Base-by-base conservation (phyloP, 2,329 filamentous ascomycete species). In the Orbilia oligospora region DNA sequence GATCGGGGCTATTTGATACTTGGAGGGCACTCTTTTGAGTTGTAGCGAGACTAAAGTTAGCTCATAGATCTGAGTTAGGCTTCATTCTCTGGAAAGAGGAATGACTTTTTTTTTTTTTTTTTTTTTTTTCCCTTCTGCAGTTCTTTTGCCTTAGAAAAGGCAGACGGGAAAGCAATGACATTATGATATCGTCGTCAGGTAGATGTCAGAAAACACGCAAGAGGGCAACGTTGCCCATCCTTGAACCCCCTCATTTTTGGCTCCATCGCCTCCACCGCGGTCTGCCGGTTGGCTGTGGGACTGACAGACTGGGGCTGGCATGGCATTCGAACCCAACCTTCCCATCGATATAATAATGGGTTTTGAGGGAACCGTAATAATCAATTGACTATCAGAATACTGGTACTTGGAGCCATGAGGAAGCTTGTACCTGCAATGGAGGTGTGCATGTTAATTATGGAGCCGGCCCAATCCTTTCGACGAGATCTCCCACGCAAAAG, bases 231-330 rank as follows among this genome's bases (percentile, higher is more conserved):
- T 72, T 72, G 68, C 68, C 63, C 56, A 61, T 51, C 72, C 36
- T 46, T 53, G 33, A 69, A 66, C 20, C 48, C 56, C 44, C 53
- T 55, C 55, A 33, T 41, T 70, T 61, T 55, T 66, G 24, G 46
- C 41, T 44, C 68, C 56, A 61, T 63, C 66, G 72, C 66, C 51
- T 71, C 61, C 64, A 68, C 75, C 75, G 68, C 55, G 27, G 68
- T 66, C 36, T 72, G 75, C 75, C 75, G 75, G 68, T 72, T 71
- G 75, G 75, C 75, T 78, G 75, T 78, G 68, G 75, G 68, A 72
- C 68, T 72, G 75, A 78, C 75, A 72, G 73, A 67, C 73, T 71
- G 68, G 73, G 75, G 75, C 51, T 44, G 56, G 63, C 72, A 66
- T 56, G 69, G 56, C 70, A 67, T 61, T 56, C 44, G 67, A 67